Conservation (phyloP, 1,284 basidiomycete species). For the Phylloboletellus chloephorus region DNA sequence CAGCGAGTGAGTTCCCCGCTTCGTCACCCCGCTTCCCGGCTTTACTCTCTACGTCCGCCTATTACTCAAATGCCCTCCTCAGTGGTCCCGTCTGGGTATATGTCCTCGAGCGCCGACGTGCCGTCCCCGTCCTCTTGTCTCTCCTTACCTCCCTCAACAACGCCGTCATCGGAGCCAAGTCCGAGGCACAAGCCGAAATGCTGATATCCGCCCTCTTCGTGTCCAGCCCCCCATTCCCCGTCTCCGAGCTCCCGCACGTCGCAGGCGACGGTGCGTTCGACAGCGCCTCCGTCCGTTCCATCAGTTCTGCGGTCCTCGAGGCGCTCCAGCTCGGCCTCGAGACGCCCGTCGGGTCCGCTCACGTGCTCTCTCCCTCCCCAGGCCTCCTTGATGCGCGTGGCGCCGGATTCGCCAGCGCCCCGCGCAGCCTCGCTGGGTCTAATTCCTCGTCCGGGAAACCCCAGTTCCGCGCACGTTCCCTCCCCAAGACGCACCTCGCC, state of each 20-base stretch:
- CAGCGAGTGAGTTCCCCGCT: constrained; percentile 53
- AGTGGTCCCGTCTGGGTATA: constrained; percentile 84
- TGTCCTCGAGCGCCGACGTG: constrained; percentile 71
- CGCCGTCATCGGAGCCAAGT: constrained; percentile 65
- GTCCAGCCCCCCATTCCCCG: constrained; percentile 71
- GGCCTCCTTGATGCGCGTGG: constrained; percentile 31
- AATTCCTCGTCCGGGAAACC: constrained; percentile 39
- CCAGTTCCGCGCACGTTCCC: constrained; percentile 63
- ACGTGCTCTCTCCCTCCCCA: constrained; percentile 39
- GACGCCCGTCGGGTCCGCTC: constrained; percentile 41
- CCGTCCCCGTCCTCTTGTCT: constrained; percentile 69
- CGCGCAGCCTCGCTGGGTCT: constrained; percentile 19
- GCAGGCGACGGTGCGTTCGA: constrained; percentile 32
- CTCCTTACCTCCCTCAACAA: constrained; percentile 72
- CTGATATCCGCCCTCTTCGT: constrained; percentile 72
- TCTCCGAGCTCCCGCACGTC: constrained; percentile 54
- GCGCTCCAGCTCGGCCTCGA: constrained; percentile 37
- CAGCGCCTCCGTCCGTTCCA: constrained; percentile 41
- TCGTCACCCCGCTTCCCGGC: constrained; percentile 6
- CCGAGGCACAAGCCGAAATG: constrained; percentile 59
- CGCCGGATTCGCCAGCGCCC: constrained; percentile 16
- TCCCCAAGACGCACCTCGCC: constrained; percentile 54
- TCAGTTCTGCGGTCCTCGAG: constrained; percentile 43
- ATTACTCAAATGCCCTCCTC: constrained; percentile 7
- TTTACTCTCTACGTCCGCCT: constrained; percentile 4